Evolutionary conservation across 306 rosid genomes (phyloP).

Genomic region (Herpetospermum pedunculosum): DNA sequence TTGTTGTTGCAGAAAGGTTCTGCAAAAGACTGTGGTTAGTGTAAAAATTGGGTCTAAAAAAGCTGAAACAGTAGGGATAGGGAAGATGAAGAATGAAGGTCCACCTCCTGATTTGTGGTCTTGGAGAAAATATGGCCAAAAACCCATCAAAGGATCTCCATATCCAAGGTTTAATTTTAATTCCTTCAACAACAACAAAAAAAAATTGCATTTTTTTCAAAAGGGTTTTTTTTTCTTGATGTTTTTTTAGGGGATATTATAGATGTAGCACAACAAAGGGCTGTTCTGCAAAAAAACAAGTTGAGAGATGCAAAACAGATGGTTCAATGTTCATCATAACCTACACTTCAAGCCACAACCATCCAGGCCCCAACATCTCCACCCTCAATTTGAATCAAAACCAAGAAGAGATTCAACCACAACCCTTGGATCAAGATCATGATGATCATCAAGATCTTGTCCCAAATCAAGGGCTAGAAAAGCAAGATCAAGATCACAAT

Average conservation of each 20-base stretch:
- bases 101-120: slow-evolving; percentile 88
- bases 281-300: slow-evolving; percentile 90
- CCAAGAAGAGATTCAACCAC: slow-evolving; percentile 21
- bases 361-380: slow-evolving; percentile 47
- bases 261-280: slow-evolving; percentile 85
- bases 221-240: neutral
- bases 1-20: slow-evolving; percentile 52
- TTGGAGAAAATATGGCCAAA: slow-evolving; percentile 98
- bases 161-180: slow-evolving; percentile 74
- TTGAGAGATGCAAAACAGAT: slow-evolving; percentile 84
- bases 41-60: slow-evolving; percentile 58
- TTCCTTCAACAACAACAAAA: neutral
- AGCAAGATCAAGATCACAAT: slow-evolving; percentile 9
- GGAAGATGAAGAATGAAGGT: slow-evolving; percentile 82
- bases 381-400: slow-evolving; percentile 19
- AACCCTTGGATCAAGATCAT: slow-evolving; percentile 15
- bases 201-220: neutral
- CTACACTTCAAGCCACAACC: slow-evolving; percentile 68
- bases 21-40: slow-evolving; percentile 55
- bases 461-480: slow-evolving; percentile 11
- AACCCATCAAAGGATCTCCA: slow-evolving; percentile 92
- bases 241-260: slow-evolving; percentile 57
- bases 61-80: slow-evolving; percentile 33
- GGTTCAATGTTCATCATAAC: slow-evolving; percentile 74
- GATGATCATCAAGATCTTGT: neutral